A percentile compares a stretch with the other conserved stretches of the same genome.
Conservation (phyloP, 2,329 filamentous ascomycete species). For the Exophiala mesophila region DNA sequence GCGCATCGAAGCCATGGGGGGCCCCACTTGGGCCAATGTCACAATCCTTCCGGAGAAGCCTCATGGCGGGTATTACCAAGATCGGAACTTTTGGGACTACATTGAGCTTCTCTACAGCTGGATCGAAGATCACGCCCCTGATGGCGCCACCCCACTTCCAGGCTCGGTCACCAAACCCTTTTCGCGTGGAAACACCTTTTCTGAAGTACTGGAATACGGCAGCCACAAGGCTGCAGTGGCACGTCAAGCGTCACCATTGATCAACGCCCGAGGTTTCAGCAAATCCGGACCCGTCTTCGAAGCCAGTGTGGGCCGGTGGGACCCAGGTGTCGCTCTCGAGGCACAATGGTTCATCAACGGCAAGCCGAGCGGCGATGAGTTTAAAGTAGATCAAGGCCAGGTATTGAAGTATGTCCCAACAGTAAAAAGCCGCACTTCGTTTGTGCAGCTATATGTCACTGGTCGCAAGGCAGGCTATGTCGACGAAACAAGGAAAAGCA, state of each 20-base stretch:
- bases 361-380: slow-evolving; percentile 7
- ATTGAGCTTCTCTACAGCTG: slow-evolving; percentile 10
- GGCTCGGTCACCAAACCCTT: slow-evolving; percentile 4
- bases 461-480: slow-evolving; percentile 11
- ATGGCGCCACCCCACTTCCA: slow-evolving; percentile 9
- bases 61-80: slow-evolving; percentile 14
- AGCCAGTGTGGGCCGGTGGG: slow-evolving; percentile 13
- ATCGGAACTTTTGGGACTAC: slow-evolving; percentile 10
- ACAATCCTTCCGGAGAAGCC: slow-evolving; percentile 13
- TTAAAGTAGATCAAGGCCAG: slow-evolving; percentile 7
- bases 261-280: slow-evolving; percentile 1
- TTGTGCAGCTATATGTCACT: slow-evolving; percentile 12
- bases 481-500: slow-evolving; percentile 14
- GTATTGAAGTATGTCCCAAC: slow-evolving; percentile 6
- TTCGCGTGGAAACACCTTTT: slow-evolving; percentile 11
- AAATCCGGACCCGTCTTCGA: slow-evolving; percentile 2
- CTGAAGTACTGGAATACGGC: slow-evolving; percentile 11
- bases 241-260: slow-evolving; percentile 8
- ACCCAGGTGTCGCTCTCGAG: slow-evolving; percentile 12
- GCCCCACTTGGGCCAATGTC: slow-evolving; percentile 9
- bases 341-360: slow-evolving; percentile 12
- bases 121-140: slow-evolving; percentile 12
- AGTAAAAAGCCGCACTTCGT: slow-evolving; percentile 2
- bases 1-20: slow-evolving; percentile 7
- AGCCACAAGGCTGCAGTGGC: slow-evolving; percentile 10